Conservation (phyloP, 2,329 filamentous ascomycete species). For the Trichoderma brevicompactum region DNA sequence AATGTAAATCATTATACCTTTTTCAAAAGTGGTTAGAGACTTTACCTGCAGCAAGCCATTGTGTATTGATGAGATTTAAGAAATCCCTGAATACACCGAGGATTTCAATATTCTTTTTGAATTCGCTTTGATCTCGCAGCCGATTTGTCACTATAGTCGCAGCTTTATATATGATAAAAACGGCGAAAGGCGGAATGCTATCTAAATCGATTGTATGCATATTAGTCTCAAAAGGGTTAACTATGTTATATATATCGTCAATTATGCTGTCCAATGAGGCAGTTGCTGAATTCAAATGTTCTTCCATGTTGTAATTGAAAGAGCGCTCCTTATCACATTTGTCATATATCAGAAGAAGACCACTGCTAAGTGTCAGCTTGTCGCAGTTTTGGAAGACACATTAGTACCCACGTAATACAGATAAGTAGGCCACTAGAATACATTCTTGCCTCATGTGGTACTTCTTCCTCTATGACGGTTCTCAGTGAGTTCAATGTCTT, state of each 20-base stretch:
- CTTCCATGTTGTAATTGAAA: neutral
- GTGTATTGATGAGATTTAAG: neutral
- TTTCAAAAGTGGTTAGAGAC: no score
- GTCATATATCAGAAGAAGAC: neutral
- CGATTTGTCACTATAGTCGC: neutral
- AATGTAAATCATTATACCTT: neutral
- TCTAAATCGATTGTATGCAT: neutral
- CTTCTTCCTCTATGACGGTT: neutral
- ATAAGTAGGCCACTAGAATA: neutral
- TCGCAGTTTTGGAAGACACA: neutral
- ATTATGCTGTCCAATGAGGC: neutral
- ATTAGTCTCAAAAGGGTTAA: neutral
- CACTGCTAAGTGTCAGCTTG: neutral
- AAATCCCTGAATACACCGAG: neutral
- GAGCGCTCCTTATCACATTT: neutral
- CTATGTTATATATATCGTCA: neutral
- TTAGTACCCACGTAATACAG: neutral
- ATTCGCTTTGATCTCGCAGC: neutral
- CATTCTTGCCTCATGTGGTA: neutral
- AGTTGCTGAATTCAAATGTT: neutral
- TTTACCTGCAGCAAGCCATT: slow-evolving; percentile 9
- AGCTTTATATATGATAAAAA: slow-evolving; percentile 7
- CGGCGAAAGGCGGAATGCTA: neutral
- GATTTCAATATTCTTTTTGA: neutral
- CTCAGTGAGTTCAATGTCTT: neutral